phyloP scores from a whole-genome alignment of 2,329 filamentous ascomycete genomes.

The Polychaeton citri region DNA sequence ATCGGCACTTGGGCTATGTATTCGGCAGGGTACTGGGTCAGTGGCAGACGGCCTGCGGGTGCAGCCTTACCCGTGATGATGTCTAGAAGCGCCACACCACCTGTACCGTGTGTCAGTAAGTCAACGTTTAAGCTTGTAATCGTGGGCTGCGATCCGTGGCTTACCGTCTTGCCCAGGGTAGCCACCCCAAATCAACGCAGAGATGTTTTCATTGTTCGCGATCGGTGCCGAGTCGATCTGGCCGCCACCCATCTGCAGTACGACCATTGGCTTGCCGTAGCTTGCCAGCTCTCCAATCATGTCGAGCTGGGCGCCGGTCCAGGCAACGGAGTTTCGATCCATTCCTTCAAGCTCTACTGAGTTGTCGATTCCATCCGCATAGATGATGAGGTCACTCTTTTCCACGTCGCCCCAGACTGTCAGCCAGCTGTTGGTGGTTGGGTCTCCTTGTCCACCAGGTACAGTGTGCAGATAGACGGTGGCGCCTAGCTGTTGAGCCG shows the following conservation, averaged over 20 bases:
- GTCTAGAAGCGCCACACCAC: constrained; percentile 42
- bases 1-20: constrained; percentile 39
- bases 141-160: background rate
- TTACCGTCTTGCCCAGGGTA: constrained; percentile 44
- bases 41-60: constrained; percentile 37
- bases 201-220: constrained; percentile 34
- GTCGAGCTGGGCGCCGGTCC: constrained; percentile 39
- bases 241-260: constrained; percentile 40
- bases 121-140: too few species aligned
- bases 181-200: constrained; percentile 42
- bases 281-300: constrained; percentile 36
- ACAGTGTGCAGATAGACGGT: constrained; percentile 33
- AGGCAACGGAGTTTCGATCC: constrained; percentile 39
- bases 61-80: constrained; percentile 38
- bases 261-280: constrained; percentile 36
- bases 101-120: too few species aligned
- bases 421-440: constrained; percentile 19
- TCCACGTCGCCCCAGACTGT: constrained; percentile 24
- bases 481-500: constrained; percentile 34
- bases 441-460: constrained; percentile 19
- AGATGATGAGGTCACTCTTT: constrained; percentile 40
- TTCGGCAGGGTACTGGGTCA: constrained; percentile 37
- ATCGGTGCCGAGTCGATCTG: constrained; percentile 41
- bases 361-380: constrained; percentile 42
- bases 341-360: constrained; percentile 38